These are phyloP conservation scores for Fusarium piperis DNA, from an alignment of 2,329 filamentous ascomycete species.

Conservation along the genomic window DNA sequence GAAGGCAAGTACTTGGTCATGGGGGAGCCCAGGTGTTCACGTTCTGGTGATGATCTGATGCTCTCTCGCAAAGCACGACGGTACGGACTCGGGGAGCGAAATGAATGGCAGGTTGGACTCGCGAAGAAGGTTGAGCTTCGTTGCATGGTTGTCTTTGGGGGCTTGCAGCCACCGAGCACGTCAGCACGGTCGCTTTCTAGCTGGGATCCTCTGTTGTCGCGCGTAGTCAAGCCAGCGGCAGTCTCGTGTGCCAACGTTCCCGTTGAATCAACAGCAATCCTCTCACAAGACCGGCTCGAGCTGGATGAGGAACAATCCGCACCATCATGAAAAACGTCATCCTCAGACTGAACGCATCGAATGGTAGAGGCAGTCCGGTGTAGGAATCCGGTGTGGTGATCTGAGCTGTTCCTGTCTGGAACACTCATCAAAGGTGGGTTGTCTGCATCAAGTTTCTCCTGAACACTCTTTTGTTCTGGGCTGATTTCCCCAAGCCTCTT, in stretches of 20 bases:
- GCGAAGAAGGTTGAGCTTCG: constrained; percentile 62
- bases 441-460: not conserved
- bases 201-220: not conserved
- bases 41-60: constrained; percentile 51
- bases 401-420: not conserved
- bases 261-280: not conserved
- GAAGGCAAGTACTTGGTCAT: constrained; percentile 53
- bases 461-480: not conserved
- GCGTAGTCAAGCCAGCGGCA: not conserved
- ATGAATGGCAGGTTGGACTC: constrained; percentile 61
- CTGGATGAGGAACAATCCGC: not conserved
- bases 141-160: constrained; percentile 48
- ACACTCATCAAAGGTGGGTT: not conserved
- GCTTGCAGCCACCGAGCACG: constrained; percentile 19
- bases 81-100: constrained; percentile 65
- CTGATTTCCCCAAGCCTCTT: constrained; percentile 58
- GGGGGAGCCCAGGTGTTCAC: constrained; percentile 34
- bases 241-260: not conserved
- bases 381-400: not conserved
- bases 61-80: constrained; percentile 60
- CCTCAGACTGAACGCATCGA: constrained; percentile 46
- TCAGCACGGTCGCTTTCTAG: not conserved
- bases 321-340: constrained; percentile 46
- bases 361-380: constrained; percentile 45
- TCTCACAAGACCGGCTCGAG: constrained; percentile 2